phyloP scores from a whole-genome alignment of 2,329 filamentous ascomycete species.

The Pseudogymnoascus sp. region DNA sequence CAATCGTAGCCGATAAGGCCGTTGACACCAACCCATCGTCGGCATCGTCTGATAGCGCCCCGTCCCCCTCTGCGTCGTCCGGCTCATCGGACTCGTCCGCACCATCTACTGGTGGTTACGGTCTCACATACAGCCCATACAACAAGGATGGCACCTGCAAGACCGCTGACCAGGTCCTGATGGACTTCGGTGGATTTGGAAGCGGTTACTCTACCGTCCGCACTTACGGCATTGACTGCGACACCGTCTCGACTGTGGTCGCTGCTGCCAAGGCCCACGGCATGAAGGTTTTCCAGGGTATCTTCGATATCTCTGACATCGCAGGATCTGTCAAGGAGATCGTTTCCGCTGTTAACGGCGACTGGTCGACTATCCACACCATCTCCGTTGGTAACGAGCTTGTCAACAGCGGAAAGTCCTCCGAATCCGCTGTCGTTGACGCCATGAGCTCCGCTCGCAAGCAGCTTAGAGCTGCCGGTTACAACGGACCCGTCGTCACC shows the following conservation, averaged over 20 bases:
- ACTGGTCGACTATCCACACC: conserved; percentile 64
- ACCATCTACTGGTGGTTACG: conserved; percentile 27
- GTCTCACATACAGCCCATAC: conserved; percentile 53
- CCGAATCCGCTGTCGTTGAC: conserved; percentile 44
- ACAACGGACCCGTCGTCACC: conserved; percentile 64
- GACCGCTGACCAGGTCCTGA: conserved; percentile 48
- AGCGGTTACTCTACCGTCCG: conserved; percentile 56
- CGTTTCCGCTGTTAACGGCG: conserved; percentile 46
- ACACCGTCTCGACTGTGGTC: conserved; percentile 58
- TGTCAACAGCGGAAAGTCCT: conserved; percentile 55
- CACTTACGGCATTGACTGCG: conserved; percentile 73
- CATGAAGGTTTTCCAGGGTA: conserved; percentile 66
- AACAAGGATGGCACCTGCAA: conserved; percentile 56
- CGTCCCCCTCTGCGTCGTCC: not conserved
- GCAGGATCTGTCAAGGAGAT: conserved; percentile 51
- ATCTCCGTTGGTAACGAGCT: conserved; percentile 76
- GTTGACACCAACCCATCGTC: not conserved
- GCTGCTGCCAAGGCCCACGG: conserved; percentile 54
- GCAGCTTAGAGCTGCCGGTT: conserved; percentile 54
- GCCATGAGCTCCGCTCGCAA: conserved; percentile 50
- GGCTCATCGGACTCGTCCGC: not conserved
- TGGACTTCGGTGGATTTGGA: conserved; percentile 51
- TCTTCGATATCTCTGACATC: conserved; percentile 56
- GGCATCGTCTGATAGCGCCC: not conserved
- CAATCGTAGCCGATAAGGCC: not conserved